Evolutionary conservation across 2,329 filamentous ascomycete species (phyloP).

Genomic region (Phialemonium atrogriseum): DNA sequence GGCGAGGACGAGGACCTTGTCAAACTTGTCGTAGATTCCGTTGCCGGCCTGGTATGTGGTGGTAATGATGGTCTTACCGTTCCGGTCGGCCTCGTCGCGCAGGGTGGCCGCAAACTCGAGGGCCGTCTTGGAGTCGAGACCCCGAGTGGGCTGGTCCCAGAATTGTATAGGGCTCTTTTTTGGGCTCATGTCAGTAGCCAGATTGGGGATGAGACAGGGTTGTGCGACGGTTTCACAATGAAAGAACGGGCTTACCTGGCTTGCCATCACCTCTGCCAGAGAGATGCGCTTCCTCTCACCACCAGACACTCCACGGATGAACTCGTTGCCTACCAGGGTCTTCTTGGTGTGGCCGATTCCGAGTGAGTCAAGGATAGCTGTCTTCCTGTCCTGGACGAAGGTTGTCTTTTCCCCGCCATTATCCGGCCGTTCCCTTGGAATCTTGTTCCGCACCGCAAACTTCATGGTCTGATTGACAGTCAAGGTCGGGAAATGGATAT

Average conservation of each 20-base stretch:
- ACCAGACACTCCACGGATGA: constrained; percentile 52
- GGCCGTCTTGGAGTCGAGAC: constrained; percentile 60
- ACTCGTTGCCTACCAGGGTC: constrained; percentile 61
- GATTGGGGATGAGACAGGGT: too few species aligned
- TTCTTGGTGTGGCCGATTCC: constrained; percentile 57
- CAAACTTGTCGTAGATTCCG: constrained; percentile 58
- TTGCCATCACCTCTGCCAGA: constrained; percentile 55
- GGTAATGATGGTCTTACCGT: constrained; percentile 22
- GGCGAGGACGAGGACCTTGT: constrained; percentile 71
- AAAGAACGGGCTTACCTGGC: constrained; percentile 32
- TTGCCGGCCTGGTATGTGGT: constrained; percentile 44
- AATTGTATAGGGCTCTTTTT: constrained; percentile 45
- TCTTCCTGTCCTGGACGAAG: constrained; percentile 34
- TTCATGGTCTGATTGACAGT: constrained; percentile 63
- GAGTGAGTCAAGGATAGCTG: constrained; percentile 45
- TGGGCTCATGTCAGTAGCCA: neutral
- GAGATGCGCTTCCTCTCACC: constrained; percentile 67
- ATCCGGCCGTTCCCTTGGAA: constrained; percentile 38
- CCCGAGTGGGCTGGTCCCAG: constrained; percentile 65
- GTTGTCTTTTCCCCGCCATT: constrained; percentile 33
- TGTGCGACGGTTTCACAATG: too few species aligned
- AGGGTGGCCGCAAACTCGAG: constrained; percentile 57
- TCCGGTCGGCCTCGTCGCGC: constrained; percentile 55
- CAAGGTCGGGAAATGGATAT: constrained; percentile 55
- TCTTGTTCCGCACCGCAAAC: constrained; percentile 57